Evolutionary conservation across 2,329 filamentous ascomycete species (phyloP).

Genomic region (Clonostachys chloroleuca): DNA sequence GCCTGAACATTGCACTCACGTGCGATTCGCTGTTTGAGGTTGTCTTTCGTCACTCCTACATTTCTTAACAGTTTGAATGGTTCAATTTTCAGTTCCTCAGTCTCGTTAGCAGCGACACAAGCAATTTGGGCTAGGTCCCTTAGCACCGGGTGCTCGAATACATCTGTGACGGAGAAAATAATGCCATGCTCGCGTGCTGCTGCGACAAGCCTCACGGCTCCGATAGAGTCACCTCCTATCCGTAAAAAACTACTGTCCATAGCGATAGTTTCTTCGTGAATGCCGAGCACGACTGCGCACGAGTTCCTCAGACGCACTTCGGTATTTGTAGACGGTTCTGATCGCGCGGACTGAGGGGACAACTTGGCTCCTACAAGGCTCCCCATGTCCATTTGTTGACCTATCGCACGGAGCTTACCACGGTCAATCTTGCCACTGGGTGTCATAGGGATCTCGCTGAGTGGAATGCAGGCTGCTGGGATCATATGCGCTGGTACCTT

Average conservation of each 20-base stretch:
- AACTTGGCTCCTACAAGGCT: no score
- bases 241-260: slow-evolving; percentile 5
- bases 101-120: not conserved
- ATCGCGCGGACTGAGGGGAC: no score
- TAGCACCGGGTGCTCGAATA: slow-evolving; percentile 38
- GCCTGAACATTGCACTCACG: no score
- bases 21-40: not conserved
- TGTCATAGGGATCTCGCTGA: not conserved
- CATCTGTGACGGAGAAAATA: slow-evolving; percentile 34
- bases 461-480: not conserved
- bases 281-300: slow-evolving; percentile 36
- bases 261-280: slow-evolving; percentile 20
- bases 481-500: not conserved
- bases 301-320: slow-evolving; percentile 6
- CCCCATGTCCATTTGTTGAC: slow-evolving; percentile 2
- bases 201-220: slow-evolving; percentile 43
- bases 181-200: slow-evolving; percentile 30
- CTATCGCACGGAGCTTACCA: slow-evolving; percentile 20
- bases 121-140: slow-evolving; percentile 16
- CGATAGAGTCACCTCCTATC: slow-evolving; percentile 45
- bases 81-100: not conserved
- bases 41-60: no score
- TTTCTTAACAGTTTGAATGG: not conserved
- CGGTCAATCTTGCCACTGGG: not conserved
- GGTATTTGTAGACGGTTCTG: no score